Conservation (phyloP, 257 asterid species). For the Primulina huaijiensis region DNA sequence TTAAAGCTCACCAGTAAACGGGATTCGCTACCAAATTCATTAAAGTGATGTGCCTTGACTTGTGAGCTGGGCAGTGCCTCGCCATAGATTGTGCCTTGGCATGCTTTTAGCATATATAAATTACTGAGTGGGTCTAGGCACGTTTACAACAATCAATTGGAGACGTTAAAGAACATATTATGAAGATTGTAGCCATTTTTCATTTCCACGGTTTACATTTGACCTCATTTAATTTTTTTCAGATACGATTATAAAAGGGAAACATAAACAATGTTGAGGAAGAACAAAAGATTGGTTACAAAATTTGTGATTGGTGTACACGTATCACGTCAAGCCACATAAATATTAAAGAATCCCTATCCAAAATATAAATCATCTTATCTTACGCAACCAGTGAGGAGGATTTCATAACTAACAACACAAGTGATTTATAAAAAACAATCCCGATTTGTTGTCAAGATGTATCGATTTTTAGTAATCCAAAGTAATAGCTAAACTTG, state of each 20-base stretch:
- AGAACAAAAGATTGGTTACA: not conserved
- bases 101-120: not conserved
- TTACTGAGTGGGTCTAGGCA: not conserved
- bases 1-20: not conserved
- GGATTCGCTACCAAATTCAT: not conserved
- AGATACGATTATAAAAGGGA: not conserved
- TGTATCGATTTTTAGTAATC: too few species aligned
- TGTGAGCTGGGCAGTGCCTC: not conserved
- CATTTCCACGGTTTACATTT: not conserved
- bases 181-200: not conserved
- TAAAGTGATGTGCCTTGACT: not conserved
- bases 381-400: not conserved
- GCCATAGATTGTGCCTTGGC: not conserved
- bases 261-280: not conserved
- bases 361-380: not conserved
- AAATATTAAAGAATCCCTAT: not conserved
- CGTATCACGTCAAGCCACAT: not conserved
- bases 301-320: not conserved
- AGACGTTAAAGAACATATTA: too few species aligned
- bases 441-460: too few species aligned
- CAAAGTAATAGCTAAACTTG: too few species aligned
- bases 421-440: not conserved
- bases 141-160: not conserved
- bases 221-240: not conserved
- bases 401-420: not conserved